Evolutionary conservation across 2,329 filamentous ascomycete species (phyloP), one percentile per base, ranked within the genome.

Genomic region (Fusarium sp.): DNA sequence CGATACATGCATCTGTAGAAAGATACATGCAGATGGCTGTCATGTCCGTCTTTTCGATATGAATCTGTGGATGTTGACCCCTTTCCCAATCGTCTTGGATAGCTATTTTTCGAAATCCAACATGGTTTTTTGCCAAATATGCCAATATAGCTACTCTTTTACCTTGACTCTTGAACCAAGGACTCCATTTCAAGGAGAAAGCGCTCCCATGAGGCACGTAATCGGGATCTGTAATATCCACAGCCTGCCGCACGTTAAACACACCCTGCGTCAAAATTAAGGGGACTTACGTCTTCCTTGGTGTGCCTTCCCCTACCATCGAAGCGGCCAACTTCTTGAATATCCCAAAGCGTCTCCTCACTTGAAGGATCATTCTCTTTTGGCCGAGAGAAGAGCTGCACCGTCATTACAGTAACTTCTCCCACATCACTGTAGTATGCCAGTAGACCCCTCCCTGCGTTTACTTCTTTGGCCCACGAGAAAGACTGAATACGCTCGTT

Each of bases 111-210:
- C 85, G 81, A 67, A 88, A 88, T 2, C 86, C 86, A 42, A 88
- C 80, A 57, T 87, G 82, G 64, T 85, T 83, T 35, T 77, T 79
- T 3, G 83, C 77, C 11, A 85, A 73, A 65, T 86, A 87, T 0
- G 84, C 84, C 5, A 89, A 58, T 2, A 84, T 79, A 18, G 82
- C 81, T 0, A 78, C 80, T 20, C 76, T 76, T 2, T 71, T 76
- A 7, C 72, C 76, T 3, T 74, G 74, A 0, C 67, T 70, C 4
- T 76, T 72, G 4, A 82, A 59, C 86, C 86, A 88, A 0, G 86
- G 84, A 27, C 85, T 84, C 83, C 85, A 88, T 67, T 77, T 82
- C 5, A 88, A 70, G 5, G 82, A 81, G 57, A 85, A 87, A 1
- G 82, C 81, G 6, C 83, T 85, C 8, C 79, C 80, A 27, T 75